Conservation (phyloP, 805 yeast species). For the Wickerhamiella domercqiae region DNA sequence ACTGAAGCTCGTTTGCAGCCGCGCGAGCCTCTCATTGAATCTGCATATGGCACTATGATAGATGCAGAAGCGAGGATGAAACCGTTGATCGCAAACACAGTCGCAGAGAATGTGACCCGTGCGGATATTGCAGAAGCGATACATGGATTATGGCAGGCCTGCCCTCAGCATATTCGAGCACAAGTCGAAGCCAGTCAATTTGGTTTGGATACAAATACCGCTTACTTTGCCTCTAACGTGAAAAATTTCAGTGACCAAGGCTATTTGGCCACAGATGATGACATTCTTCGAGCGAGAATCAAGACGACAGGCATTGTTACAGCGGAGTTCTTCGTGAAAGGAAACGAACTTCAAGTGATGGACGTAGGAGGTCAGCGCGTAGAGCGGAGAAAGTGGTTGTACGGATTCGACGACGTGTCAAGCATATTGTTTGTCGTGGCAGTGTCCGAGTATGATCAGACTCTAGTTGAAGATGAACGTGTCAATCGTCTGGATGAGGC, state of each 20-base stretch:
- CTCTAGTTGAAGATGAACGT: constrained; percentile 72
- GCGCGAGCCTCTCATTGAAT: background rate
- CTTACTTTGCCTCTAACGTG: constrained; percentile 67
- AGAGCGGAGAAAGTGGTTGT: constrained; percentile 94
- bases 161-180: constrained; percentile 29
- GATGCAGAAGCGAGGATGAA: background rate
- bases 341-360: constrained; percentile 54
- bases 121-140: constrained; percentile 52
- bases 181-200: constrained; percentile 45
- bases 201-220: constrained; percentile 72
- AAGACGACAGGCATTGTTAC: constrained; percentile 94
- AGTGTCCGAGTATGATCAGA: constrained; percentile 83
- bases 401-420: constrained; percentile 83
- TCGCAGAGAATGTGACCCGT: constrained; percentile 17
- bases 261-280: constrained; percentile 63
- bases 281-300: constrained; percentile 77
- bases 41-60: background rate
- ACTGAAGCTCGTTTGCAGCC: background rate
- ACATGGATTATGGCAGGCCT: constrained; percentile 41
- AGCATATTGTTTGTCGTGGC: constrained; percentile 81
- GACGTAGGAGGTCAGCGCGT: constrained; percentile 98
- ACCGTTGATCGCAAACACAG: background rate
- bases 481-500: constrained; percentile 89
- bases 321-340: constrained; percentile 52
- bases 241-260: constrained; percentile 43